Percentiles rank a stretch among this genome's conserved stretches.
These are phyloP conservation scores for Blastomyces emzantsi DNA, from an alignment of 2,329 filamentous ascomycete genomes.

Conservation along the genomic window DNA sequence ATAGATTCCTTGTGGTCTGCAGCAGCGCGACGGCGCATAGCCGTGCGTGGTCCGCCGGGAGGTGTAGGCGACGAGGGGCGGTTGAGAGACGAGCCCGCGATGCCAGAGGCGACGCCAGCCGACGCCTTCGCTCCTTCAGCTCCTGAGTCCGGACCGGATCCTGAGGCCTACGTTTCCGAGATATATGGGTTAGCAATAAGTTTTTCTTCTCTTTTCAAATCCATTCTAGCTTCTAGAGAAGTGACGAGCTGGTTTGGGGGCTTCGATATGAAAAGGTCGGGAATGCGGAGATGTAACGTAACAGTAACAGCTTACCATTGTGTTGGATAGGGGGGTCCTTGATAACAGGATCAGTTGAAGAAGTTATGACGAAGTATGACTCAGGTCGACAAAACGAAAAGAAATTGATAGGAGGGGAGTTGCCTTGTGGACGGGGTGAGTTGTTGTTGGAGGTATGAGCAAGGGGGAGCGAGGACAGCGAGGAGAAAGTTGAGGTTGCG, in stretches of 20 bases:
- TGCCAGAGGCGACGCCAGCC: slow-evolving; percentile 46
- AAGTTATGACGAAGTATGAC: background rate
- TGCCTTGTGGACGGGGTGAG: background rate
- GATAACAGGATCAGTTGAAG: background rate
- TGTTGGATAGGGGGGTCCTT: background rate
- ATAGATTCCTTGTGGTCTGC: slow-evolving; percentile 97
- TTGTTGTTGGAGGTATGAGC: background rate
- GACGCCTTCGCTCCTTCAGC: slow-evolving; percentile 43
- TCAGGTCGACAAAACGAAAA: background rate
- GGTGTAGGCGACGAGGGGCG: slow-evolving; percentile 80
- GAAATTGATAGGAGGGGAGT: background rate
- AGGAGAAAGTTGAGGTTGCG: background rate
- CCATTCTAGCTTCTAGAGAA: background rate
- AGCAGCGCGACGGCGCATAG: slow-evolving; percentile 87
- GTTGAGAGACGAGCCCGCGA: slow-evolving; percentile 59
- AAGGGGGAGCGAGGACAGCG: background rate
- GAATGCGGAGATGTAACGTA: background rate
- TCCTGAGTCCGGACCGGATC: slow-evolving; percentile 38
- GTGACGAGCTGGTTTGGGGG: background rate
- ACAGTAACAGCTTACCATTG: slow-evolving; percentile 15
- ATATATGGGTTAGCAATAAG: background rate
- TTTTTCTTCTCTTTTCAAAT: background rate
- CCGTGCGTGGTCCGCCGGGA: slow-evolving; percentile 88
- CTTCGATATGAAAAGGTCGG: background rate
- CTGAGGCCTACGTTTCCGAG: slow-evolving; percentile 26